These are phyloP conservation scores for Erysiphe neolycopersici DNA, from an alignment of 2,329 filamentous ascomycete genomes.

Conservation along the genomic window DNA sequence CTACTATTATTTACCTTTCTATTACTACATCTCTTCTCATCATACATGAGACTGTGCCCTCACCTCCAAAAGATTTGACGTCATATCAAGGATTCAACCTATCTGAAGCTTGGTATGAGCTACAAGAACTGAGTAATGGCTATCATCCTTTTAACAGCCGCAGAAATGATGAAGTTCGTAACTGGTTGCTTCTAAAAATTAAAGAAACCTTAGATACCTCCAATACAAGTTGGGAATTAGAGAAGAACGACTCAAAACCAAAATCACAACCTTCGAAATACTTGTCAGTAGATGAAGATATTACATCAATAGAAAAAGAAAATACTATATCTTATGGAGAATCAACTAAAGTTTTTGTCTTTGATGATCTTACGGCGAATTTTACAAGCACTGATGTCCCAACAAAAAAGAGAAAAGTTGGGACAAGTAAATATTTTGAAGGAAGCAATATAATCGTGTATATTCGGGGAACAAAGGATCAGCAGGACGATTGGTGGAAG, in stretches of 20 bases:
- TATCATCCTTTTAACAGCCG: constrained; percentile 81
- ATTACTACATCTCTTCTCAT: constrained; percentile 45
- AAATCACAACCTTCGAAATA: not conserved
- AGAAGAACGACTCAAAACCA: not conserved
- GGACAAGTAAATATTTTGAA: constrained; percentile 53
- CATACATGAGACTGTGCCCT: constrained; percentile 50
- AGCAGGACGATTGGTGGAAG: constrained; percentile 48
- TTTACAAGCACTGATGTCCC: constrained; percentile 33
- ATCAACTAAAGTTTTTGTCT: constrained; percentile 29
- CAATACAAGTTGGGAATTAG: constrained; percentile 1
- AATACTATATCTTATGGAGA: not conserved
- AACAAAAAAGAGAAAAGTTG: constrained; percentile 11
- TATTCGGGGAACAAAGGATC: constrained; percentile 56
- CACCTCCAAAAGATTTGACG: constrained; percentile 27
- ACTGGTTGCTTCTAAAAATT: constrained; percentile 48
- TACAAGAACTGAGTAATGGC: constrained; percentile 43
- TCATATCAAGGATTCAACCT: constrained; percentile 44
- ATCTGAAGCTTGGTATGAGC: constrained; percentile 63
- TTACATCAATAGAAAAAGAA: no score
- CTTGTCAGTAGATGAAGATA: not conserved
- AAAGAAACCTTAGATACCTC: constrained; percentile 40
- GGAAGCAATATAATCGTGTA: constrained; percentile 82
- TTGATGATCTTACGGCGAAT: constrained; percentile 58
- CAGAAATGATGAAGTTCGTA: constrained; percentile 53
- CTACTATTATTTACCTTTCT: constrained; percentile 48